phyloP scores from a whole-genome alignment of 495 filamentous ascomycete species.

The Penicillium verhagenii region DNA sequence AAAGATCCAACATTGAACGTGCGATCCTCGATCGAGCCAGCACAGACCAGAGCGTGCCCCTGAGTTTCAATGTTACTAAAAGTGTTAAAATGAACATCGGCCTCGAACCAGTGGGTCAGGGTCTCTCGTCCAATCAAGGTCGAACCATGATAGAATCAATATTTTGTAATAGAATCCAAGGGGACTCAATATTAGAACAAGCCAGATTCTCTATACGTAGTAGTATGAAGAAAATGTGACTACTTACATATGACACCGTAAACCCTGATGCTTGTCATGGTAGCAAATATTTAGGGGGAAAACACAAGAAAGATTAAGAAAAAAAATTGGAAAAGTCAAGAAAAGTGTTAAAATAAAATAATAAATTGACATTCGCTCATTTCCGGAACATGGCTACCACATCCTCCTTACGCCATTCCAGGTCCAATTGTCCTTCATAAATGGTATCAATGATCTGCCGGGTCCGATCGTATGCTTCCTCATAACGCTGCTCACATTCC shows the following conservation, averaged over 20 bases:
- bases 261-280: too few relatives aligned
- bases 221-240: too few relatives aligned
- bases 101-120: constrained; percentile 23
- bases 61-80: constrained; percentile 17
- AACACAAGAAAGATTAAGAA: neutral
- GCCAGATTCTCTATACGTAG: too few relatives aligned
- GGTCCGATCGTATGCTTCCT: constrained; percentile 67
- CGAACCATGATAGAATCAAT: neutral
- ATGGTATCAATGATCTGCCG: constrained; percentile 59
- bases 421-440: constrained; percentile 63
- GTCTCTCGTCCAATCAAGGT: constrained; percentile 3
- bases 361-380: constrained; percentile 21
- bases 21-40: constrained; percentile 7
- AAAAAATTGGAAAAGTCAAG: constrained; percentile 1
- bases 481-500: constrained; percentile 78
- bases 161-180: neutral
- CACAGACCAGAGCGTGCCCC: constrained; percentile 29
- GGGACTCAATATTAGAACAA: too few relatives aligned
- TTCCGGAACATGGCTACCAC: constrained; percentile 52
- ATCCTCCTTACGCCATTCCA: constrained; percentile 62
- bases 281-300: too few relatives aligned
- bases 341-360: constrained; percentile 14
- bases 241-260: too few relatives aligned
- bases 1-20: too few relatives aligned
- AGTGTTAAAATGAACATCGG: constrained; percentile 5